These are phyloP conservation scores for Suillus placidus DNA, from an alignment of 768 basidiomycete species.

Conservation along the genomic window DNA sequence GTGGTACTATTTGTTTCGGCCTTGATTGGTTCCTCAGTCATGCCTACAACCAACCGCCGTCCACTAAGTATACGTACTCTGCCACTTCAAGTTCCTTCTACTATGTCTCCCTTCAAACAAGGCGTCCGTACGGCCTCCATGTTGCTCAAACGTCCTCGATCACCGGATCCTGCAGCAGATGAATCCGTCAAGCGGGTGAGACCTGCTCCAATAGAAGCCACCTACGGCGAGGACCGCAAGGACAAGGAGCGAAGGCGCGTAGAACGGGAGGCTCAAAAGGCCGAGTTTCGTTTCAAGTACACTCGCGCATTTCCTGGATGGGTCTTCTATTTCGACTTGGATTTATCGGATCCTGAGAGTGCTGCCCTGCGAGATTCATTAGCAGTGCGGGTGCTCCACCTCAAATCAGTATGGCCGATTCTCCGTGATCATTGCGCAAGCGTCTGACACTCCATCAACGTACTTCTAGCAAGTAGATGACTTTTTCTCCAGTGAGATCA, in stretches of 20 bases:
- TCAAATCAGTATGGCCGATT: slow-evolving; percentile 72
- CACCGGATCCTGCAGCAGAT: slow-evolving; percentile 51
- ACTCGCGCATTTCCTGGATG: slow-evolving; percentile 80
- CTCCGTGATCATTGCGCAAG: slow-evolving; percentile 5
- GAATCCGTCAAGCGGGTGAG: slow-evolving; percentile 48
- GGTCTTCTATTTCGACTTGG: slow-evolving; percentile 84
- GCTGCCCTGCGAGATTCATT: slow-evolving; percentile 44
- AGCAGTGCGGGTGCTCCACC: slow-evolving; percentile 57
- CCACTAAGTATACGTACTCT: slow-evolving; percentile 48
- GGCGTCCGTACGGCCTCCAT: slow-evolving; percentile 34
- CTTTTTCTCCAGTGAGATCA: slow-evolving; percentile 86
- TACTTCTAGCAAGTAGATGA: slow-evolving; percentile 70
- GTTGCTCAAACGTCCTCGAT: slow-evolving; percentile 51
- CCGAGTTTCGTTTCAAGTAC: slow-evolving; percentile 84
- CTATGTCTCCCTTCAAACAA: slow-evolving; percentile 37
- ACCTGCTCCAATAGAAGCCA: slow-evolving; percentile 30
- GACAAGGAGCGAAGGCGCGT: slow-evolving; percentile 50
- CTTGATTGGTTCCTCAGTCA: slow-evolving; percentile 20
- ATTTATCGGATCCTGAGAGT: slow-evolving; percentile 42
- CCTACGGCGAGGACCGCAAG: slow-evolving; percentile 42
- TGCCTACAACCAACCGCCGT: slow-evolving; percentile 51
- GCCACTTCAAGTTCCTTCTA: slow-evolving; percentile 36
- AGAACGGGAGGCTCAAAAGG: slow-evolving; percentile 57
- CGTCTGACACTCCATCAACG: slow-evolving; percentile 6
- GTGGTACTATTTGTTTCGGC: neutral